phyloP scores from a whole-genome alignment of 495 filamentous ascomycete species.

The Massariosphaeria phaeospora region DNA sequence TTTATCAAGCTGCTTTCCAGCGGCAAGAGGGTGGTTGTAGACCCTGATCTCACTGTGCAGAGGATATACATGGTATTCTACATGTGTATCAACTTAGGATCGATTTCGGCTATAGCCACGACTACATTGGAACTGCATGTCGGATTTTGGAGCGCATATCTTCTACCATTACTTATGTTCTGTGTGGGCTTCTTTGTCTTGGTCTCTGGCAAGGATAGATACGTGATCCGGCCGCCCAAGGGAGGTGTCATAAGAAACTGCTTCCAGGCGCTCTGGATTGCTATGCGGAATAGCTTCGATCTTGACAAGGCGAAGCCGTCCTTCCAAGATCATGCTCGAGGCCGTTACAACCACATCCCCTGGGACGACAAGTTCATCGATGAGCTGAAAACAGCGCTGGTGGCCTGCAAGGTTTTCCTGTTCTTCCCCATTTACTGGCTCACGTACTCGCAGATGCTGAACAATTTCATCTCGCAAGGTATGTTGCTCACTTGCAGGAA shows the following conservation, averaged over 20 bases:
- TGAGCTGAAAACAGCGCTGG: slow-evolving; percentile 46
- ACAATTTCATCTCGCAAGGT: slow-evolving; percentile 36
- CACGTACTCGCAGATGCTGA: slow-evolving; percentile 31
- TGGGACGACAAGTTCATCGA: slow-evolving; percentile 51
- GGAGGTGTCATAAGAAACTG: slow-evolving; percentile 59
- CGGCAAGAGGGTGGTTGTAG: slow-evolving; percentile 70
- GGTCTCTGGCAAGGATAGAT: slow-evolving; percentile 49
- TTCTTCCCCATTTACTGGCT: slow-evolving; percentile 51
- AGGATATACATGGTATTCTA: slow-evolving; percentile 65
- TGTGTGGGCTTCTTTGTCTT: slow-evolving; percentile 42
- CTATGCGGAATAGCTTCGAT: slow-evolving; percentile 54
- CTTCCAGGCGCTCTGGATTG: slow-evolving; percentile 59
- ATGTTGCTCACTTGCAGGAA: too few relatives aligned
- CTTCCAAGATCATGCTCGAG: slow-evolving; percentile 45
- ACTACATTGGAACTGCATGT: slow-evolving; percentile 61
- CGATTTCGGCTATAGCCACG: slow-evolving; percentile 59
- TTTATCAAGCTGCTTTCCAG: slow-evolving; percentile 47
- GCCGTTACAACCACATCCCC: slow-evolving; percentile 10
- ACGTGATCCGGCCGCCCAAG: slow-evolving; percentile 56
- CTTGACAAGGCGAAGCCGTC: slow-evolving; percentile 62
- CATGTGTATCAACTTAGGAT: slow-evolving; percentile 71
- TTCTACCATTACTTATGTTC: slow-evolving; percentile 63
- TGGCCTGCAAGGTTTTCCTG: slow-evolving; percentile 52
- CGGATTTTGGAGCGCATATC: slow-evolving; percentile 69
- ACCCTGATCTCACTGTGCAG: slow-evolving; percentile 69